A percentile compares a stretch with the other conserved stretches of the same genome.
phyloP scores from a whole-genome alignment of 306 rosid species.

The Cicer yamashitae region DNA sequence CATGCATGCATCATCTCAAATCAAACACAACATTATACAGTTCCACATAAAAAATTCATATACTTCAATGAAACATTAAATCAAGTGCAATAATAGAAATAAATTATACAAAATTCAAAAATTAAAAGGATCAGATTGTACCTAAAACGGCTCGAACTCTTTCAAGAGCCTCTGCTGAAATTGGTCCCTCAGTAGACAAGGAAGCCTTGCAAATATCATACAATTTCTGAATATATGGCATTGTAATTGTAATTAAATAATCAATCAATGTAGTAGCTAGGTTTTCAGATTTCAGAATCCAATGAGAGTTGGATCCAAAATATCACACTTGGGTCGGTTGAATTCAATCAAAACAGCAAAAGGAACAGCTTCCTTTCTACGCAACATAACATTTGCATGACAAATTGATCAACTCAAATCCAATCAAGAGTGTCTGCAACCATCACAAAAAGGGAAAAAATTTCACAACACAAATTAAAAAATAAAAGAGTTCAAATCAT shows the following conservation, averaged over 20 bases:
- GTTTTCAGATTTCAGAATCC: constrained; percentile 14
- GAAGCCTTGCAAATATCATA: constrained; percentile 54
- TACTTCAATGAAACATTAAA: background rate
- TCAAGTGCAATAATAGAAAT: background rate
- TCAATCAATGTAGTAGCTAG: constrained; percentile 41
- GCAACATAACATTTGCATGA: constrained; percentile 48
- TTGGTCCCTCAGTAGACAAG: constrained; percentile 49
- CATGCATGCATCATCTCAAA: constrained; percentile 29
- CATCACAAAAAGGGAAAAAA: constrained; percentile 18
- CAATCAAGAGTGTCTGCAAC: constrained; percentile 4
- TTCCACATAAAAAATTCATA: constrained; percentile 4
- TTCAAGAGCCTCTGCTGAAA: constrained; percentile 50
- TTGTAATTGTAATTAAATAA: constrained; percentile 1
- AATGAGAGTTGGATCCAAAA: constrained; percentile 32
- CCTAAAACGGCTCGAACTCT: constrained; percentile 51
- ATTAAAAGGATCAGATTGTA: constrained; percentile 2
- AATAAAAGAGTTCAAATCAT: constrained; percentile 3
- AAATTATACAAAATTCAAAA: background rate
- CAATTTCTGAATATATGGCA: constrained; percentile 56
- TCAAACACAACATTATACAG: constrained; percentile 36
- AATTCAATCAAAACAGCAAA: constrained; percentile 39
- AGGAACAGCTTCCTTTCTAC: constrained; percentile 51
- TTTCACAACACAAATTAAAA: constrained; percentile 14
- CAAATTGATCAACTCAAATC: constrained; percentile 37
- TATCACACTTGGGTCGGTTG: constrained; percentile 16